phyloP scores from a whole-genome alignment of 805 yeast species.

The Cyberlindnera misumaiensis region DNA sequence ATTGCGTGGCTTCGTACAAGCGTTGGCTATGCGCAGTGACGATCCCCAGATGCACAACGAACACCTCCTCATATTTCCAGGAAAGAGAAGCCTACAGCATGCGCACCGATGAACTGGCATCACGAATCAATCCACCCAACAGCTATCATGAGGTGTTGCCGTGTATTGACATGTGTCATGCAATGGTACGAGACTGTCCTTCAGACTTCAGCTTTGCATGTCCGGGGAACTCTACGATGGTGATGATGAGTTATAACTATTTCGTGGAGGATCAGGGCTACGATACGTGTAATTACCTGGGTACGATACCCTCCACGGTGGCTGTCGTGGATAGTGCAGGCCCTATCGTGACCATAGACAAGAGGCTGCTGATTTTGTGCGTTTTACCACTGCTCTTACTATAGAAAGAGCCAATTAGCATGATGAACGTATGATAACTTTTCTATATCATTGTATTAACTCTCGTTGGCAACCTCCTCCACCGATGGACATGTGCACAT shows the following conservation, averaged over 20 bases:
- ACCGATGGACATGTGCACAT: constrained; percentile 91
- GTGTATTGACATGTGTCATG: constrained; percentile 73
- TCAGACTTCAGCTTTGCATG: constrained; percentile 67
- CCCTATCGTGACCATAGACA: no score
- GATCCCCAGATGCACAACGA: constrained; percentile 77
- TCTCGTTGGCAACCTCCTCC: constrained; percentile 52
- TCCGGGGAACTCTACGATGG: constrained; percentile 36
- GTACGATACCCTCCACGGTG: background rate
- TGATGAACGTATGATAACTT: no score
- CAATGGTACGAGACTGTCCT: constrained; percentile 81
- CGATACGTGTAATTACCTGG: constrained; percentile 31
- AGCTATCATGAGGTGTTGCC: constrained; percentile 79
- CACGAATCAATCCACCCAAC: constrained; percentile 44
- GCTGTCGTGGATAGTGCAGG: no score
- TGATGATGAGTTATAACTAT: constrained; percentile 25
- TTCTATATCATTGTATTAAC: constrained; percentile 2
- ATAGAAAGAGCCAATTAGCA: no score
- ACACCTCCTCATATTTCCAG: constrained; percentile 36
- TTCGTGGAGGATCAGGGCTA: constrained; percentile 15
- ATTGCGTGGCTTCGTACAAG: constrained; percentile 66
- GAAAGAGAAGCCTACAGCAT: constrained; percentile 42
- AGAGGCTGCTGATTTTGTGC: no score
- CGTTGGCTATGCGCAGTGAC: constrained; percentile 87
- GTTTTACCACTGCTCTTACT: no score
- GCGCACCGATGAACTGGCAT: constrained; percentile 54